These are phyloP conservation scores for Cutaneotrichosporon cyanovorans DNA, from an alignment of 1,284 basidiomycete genomes.

Conservation along the genomic window DNA sequence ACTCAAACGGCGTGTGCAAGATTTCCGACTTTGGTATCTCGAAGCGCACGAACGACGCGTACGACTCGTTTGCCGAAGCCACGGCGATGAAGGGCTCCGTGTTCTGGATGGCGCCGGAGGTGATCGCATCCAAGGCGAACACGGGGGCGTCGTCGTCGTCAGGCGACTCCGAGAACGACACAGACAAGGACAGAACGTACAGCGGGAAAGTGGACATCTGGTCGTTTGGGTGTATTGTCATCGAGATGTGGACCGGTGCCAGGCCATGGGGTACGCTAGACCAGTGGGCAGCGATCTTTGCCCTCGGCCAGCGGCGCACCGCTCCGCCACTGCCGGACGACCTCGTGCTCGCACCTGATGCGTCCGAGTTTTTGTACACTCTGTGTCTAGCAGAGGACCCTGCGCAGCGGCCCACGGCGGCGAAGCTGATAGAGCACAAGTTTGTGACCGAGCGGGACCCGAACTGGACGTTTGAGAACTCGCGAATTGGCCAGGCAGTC, in stretches of 20 bases:
- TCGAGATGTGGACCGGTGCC: slow-evolving; percentile 96
- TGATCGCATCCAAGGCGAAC: slow-evolving; percentile 48
- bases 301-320: neutral
- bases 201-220: slow-evolving; percentile 97
- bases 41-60: slow-evolving; percentile 71
- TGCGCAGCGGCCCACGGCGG: slow-evolving; percentile 72
- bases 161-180: slow-evolving; percentile 50
- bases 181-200: slow-evolving; percentile 53
- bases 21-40: slow-evolving; percentile 93
- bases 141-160: too few species aligned
- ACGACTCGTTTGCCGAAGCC: slow-evolving; percentile 62
- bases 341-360: slow-evolving; percentile 63
- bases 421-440: slow-evolving; percentile 71
- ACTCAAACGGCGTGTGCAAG: slow-evolving; percentile 87
- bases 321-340: slow-evolving; percentile 78
- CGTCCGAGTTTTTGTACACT: slow-evolving; percentile 75
- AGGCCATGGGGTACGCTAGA: slow-evolving; percentile 89
- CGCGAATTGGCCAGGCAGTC: slow-evolving; percentile 41
- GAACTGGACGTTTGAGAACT: slow-evolving; percentile 59
- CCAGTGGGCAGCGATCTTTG: slow-evolving; percentile 81
- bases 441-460: slow-evolving; percentile 66
- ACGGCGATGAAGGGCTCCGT: slow-evolving; percentile 95
- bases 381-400: slow-evolving; percentile 90
- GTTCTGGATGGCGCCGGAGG: slow-evolving; percentile 99
- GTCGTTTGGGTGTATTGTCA: slow-evolving; percentile 92